Evolutionary conservation across 441 rosid species (phyloP).

Genomic region (Erodium moschatum): DNA sequence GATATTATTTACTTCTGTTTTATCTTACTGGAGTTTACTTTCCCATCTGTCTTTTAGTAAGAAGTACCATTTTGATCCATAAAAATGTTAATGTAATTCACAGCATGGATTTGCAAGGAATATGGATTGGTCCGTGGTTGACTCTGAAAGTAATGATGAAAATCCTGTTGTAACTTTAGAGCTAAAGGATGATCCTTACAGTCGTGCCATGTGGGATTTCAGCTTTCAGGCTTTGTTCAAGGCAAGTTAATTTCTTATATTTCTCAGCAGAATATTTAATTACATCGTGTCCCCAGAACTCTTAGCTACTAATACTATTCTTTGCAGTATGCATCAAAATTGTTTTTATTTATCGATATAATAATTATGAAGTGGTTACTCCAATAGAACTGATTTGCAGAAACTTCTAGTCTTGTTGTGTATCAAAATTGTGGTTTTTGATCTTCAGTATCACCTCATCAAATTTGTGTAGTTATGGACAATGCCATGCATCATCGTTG

Average conservation of each 20-base stretch:
- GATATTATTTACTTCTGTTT: conserved; percentile 2
- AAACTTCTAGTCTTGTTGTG: too few species aligned
- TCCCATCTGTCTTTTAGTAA: background rate
- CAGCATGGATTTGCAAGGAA: conserved; percentile 96
- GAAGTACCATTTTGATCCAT: conserved; percentile 18
- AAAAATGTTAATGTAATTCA: too few species aligned
- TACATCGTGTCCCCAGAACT: background rate
- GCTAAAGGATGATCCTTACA: conserved; percentile 74
- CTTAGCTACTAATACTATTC: background rate
- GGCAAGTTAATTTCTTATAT: conserved; percentile 26
- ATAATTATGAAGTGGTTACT: background rate
- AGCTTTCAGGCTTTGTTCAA: conserved; percentile 73
- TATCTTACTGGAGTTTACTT: too few species aligned
- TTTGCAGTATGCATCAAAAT: background rate
- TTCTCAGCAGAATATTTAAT: background rate
- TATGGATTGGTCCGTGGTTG: conserved; percentile 77
- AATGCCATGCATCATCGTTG: too few species aligned
- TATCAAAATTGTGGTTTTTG: too few species aligned
- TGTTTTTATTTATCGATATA: background rate
- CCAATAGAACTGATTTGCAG: too few species aligned
- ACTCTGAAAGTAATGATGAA: conserved; percentile 54
- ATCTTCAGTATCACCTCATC: too few species aligned
- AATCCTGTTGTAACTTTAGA: conserved; percentile 60
- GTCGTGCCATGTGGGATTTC: conserved; percentile 90
- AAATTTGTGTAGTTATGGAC: too few species aligned